Conservation (phyloP, 805 yeast genomes). For the Candida succiphila region DNA sequence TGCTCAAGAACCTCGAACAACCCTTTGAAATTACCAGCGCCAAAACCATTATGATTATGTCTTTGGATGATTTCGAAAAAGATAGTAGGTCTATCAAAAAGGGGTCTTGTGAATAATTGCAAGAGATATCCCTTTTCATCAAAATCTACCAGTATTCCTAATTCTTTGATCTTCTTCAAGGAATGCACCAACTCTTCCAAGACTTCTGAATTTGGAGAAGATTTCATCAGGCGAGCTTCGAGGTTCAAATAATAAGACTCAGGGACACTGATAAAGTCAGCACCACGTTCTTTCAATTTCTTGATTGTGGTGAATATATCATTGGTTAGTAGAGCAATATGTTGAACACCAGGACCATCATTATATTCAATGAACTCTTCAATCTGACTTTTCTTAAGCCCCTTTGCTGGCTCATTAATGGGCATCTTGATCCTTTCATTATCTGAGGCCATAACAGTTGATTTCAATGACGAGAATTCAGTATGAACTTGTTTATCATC, state of each 20-base stretch:
- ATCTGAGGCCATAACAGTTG: slow-evolving; percentile 67
- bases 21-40: slow-evolving; percentile 82
- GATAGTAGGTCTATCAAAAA: slow-evolving; percentile 71
- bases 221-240: slow-evolving; percentile 27
- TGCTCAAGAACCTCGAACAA: slow-evolving; percentile 71
- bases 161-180: slow-evolving; percentile 34
- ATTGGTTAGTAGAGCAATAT: slow-evolving; percentile 58
- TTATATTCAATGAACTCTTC: slow-evolving; percentile 72
- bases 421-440: slow-evolving; percentile 69
- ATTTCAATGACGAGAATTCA: slow-evolving; percentile 54
- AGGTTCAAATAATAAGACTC: slow-evolving; percentile 45
- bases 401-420: slow-evolving; percentile 74
- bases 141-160: slow-evolving; percentile 64
- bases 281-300: slow-evolving; percentile 49
- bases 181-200: slow-evolving; percentile 41
- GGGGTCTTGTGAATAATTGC: slow-evolving; percentile 72
- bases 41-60: slow-evolving; percentile 74
- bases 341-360: slow-evolving; percentile 81
- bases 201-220: slow-evolving; percentile 31
- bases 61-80: slow-evolving; percentile 79
- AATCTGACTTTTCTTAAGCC: slow-evolving; percentile 59
- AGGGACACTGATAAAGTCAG: slow-evolving; percentile 58
- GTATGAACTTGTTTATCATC: slow-evolving; percentile 73
- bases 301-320: slow-evolving; percentile 50
- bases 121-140: slow-evolving; percentile 69